Evolutionary conservation across 1,284 basidiomycete species (phyloP).

Genomic region (Ceratobasidium theobromae): DNA sequence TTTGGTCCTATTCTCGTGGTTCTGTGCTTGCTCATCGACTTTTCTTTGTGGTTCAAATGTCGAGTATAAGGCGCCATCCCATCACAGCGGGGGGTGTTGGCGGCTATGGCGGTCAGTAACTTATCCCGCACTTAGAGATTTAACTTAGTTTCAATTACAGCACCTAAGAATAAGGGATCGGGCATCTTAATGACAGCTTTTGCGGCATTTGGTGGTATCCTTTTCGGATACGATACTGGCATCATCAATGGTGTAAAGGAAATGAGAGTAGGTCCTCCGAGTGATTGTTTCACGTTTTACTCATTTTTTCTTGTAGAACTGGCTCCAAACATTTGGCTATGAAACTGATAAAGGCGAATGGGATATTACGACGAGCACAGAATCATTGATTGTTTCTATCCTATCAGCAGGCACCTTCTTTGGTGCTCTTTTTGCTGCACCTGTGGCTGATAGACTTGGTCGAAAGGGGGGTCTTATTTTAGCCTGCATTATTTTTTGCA

Average conservation of each 20-base stretch:
- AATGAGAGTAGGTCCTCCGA: slow-evolving; percentile 35
- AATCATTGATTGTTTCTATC: slow-evolving; percentile 69
- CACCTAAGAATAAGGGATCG: slow-evolving; percentile 19
- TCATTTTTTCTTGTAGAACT: slow-evolving; percentile 22
- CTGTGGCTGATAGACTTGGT: slow-evolving; percentile 55
- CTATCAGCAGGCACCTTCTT: slow-evolving; percentile 74
- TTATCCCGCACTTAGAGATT: not conserved
- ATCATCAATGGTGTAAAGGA: slow-evolving; percentile 41
- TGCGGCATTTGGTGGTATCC: slow-evolving; percentile 52
- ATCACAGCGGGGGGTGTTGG: slow-evolving; percentile 32
- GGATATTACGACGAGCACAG: slow-evolving; percentile 52
- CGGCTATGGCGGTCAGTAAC: slow-evolving; percentile 24
- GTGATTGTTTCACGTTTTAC: slow-evolving; percentile 35
- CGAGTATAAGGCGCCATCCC: too few relatives aligned
- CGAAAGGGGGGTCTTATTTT: slow-evolving; percentile 63
- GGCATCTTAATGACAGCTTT: slow-evolving; percentile 46
- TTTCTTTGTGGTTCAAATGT: too few relatives aligned
- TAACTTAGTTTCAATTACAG: slow-evolving; percentile 29
- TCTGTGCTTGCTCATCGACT: too few relatives aligned
- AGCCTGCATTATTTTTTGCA: slow-evolving; percentile 60
- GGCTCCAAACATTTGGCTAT: slow-evolving; percentile 54
- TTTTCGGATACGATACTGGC: slow-evolving; percentile 43
- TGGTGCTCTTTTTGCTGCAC: slow-evolving; percentile 44
- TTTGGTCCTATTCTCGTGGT: too few relatives aligned
- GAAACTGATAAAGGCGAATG: slow-evolving; percentile 41